Evolutionary conservation across 2,329 filamentous ascomycete species (phyloP).

Genomic region (Alternaria sp.): DNA sequence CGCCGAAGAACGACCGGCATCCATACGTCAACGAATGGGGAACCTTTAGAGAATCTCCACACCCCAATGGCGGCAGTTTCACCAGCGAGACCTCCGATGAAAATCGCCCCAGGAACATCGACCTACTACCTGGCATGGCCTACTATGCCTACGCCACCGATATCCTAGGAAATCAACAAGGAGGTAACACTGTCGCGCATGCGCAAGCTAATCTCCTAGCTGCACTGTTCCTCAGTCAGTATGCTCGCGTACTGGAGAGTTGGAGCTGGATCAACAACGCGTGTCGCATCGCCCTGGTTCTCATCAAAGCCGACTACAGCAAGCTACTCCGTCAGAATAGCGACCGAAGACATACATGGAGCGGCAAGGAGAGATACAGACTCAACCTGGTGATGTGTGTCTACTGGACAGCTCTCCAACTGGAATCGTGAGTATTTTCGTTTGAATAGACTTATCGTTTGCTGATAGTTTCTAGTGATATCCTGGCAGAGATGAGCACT

Average conservation of each 20-base stretch:
- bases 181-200: conserved; percentile 79
- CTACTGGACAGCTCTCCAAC: conserved; percentile 92
- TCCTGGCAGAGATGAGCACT: conserved; percentile 80
- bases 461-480: conserved; percentile 66
- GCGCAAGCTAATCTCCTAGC: conserved; percentile 86
- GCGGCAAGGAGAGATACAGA: conserved; percentile 38
- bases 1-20: conserved; percentile 60
- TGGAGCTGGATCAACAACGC: conserved; percentile 72
- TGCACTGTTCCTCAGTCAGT: conserved; percentile 85
- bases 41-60: conserved; percentile 43
- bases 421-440: conserved; percentile 71
- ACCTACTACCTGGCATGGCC: conserved; percentile 85
- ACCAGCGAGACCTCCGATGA: conserved; percentile 34
- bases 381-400: conserved; percentile 63
- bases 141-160: conserved; percentile 88
- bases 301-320: conserved; percentile 68
- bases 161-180: conserved; percentile 81
- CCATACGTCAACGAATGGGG: conserved; percentile 29
- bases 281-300: conserved; percentile 68
- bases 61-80: conserved; percentile 47
- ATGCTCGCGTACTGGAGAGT: conserved; percentile 86
- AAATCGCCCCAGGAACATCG: conserved; percentile 67
- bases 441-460: not conserved
- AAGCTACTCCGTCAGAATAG: conserved; percentile 33
- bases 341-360: conserved; percentile 17